Evolutionary conservation across 1,139 yeast species (phyloP), one percentile per base, ranked within the genome.

Genomic region (Oligophagozyma castellii): DNA sequence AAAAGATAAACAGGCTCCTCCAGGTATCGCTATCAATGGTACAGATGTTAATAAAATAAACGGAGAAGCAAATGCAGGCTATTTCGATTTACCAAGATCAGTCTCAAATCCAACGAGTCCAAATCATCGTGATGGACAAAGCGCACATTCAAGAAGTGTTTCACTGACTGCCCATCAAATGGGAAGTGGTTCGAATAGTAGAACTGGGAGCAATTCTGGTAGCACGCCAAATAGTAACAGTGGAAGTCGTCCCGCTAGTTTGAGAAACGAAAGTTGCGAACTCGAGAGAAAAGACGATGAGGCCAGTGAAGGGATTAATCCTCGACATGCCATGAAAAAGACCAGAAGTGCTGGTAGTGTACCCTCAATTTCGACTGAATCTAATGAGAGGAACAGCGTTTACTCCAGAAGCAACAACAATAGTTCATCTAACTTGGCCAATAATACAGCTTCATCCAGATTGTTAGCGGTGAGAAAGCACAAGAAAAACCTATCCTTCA

Each of bases 401-500:
- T 31, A 31, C 14, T 42, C 40, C 25, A 39, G 32, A 28, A 36
- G 34, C 20, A 36, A 34, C 14, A 47, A 43, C 23, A 34, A 36
- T 16, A 51, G 55, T 29, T 39, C 50, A 8, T 42, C 37, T n/a
- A 46, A 43, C 28, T 32, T 33, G 3, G 26, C 41, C 10, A 29
- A 24, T 6, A 22, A 19, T 12, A 12, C 34, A 7, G 29, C 31
- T 5, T 30, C 42, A 5, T 22, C 39, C 11, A 44, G 48, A 27
- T 39, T 43, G 5, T 50, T 44, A 24, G 43, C 48, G 6, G 35
- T 43, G 5, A 38, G 53, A 27, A 51, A 45, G 24, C 58, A 53
- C 30, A 50, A 47, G 27, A 51, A 51, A 30, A 51, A 48, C 22
- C 52, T 50, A 2, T 53, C 57, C 0, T 46, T 52, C 28, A 46